phyloP scores from a whole-genome alignment of 305 asterid genomes.

The Fraxinus nigra region DNA sequence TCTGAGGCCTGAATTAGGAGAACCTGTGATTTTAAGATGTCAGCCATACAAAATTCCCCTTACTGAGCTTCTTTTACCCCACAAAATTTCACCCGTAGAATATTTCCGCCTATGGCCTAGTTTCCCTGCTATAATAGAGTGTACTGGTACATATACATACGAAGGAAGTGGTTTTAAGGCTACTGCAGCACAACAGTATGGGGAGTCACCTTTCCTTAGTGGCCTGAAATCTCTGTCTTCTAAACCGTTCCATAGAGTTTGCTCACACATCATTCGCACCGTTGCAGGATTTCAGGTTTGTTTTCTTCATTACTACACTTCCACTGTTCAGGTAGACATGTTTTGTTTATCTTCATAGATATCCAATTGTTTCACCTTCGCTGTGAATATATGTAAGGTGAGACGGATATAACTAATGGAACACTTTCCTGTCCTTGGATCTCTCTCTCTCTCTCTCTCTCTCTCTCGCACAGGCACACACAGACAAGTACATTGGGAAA shows the following conservation, averaged over 20 bases:
- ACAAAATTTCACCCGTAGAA: conserved; percentile 88
- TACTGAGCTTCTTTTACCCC: conserved; percentile 87
- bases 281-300: conserved; percentile 95
- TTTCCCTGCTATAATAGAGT: conserved; percentile 85
- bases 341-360: background rate
- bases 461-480: background rate
- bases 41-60: conserved; percentile 93
- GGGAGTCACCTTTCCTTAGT: conserved; percentile 84
- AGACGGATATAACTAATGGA: background rate
- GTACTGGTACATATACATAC: conserved; percentile 75
- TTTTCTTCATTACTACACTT: conserved; percentile 5
- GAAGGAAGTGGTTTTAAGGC: conserved; percentile 97
- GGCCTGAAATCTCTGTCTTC: conserved; percentile 81
- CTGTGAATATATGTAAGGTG: background rate
- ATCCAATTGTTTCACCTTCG: background rate
- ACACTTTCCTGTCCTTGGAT: background rate
- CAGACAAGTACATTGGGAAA: background rate
- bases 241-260: conserved; percentile 89
- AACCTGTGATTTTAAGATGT: conserved; percentile 82
- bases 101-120: conserved; percentile 93
- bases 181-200: conserved; percentile 92
- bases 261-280: conserved; percentile 90
- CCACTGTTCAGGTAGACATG: background rate
- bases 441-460: background rate
- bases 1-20: conserved; percentile 57